Conservation (phyloP, 2,329 filamentous ascomycete species). For the Pseudocercospora fijiensis region DNA sequence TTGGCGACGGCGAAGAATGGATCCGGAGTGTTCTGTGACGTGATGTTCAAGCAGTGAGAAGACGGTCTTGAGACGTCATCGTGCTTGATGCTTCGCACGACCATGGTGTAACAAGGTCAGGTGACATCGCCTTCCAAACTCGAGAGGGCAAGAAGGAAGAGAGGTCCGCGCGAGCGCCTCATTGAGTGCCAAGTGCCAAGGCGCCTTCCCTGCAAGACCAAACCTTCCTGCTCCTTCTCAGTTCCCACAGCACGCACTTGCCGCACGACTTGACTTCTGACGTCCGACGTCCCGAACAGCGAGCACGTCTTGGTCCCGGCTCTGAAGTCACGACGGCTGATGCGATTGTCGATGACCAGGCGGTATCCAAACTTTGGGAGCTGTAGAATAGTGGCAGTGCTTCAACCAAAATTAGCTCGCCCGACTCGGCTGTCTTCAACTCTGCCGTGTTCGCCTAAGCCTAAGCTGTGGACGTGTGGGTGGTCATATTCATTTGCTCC, state of each 20-base stretch:
- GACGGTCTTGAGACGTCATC: not conserved
- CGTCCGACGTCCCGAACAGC: too few relatives aligned
- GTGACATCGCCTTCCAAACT: not conserved
- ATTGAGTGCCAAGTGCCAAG: not conserved
- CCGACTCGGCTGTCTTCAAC: not conserved
- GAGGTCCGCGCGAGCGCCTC: not conserved
- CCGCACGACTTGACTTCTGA: too few relatives aligned
- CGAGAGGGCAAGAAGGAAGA: not conserved
- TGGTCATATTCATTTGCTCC: not conserved
- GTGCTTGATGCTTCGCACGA: not conserved
- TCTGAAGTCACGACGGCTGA: too few relatives aligned
- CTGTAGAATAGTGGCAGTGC: too few relatives aligned
- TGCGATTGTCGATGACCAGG: too few relatives aligned
- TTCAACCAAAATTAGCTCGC: too few relatives aligned
- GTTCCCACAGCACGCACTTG: too few relatives aligned
- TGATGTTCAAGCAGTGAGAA: slow-evolving; percentile 46
- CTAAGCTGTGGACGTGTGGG: too few relatives aligned
- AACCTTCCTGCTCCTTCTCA: not conserved
- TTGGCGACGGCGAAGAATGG: slow-evolving; percentile 47
- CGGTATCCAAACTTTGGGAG: too few relatives aligned
- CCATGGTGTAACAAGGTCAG: not conserved
- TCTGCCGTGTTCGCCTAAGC: not conserved
- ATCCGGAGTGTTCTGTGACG: slow-evolving; percentile 44
- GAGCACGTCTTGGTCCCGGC: too few relatives aligned
- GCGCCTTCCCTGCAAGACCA: not conserved